Conservation (phyloP, 345 rosid species). For the Xanthoceras sorbifolium region DNA sequence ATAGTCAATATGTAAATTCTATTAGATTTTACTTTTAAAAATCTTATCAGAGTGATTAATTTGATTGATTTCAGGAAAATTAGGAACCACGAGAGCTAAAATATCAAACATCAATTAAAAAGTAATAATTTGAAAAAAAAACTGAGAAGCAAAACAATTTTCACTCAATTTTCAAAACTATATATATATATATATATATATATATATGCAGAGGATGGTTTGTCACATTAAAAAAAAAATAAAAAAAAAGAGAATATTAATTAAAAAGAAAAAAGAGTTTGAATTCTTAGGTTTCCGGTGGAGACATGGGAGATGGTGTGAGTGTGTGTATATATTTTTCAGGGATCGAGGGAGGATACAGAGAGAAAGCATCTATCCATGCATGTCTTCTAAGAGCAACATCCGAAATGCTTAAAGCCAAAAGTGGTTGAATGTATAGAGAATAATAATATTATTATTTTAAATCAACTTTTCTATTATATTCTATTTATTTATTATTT, state of each 20-base stretch:
- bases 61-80: too few relatives aligned
- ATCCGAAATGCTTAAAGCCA: slow-evolving; percentile 23
- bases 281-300: background rate
- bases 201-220: background rate
- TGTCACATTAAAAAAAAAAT: background rate
- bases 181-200: background rate
- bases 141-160: too few relatives aligned
- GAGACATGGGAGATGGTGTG: slow-evolving; percentile 8
- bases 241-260: background rate
- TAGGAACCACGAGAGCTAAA: too few relatives aligned
- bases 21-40: too few relatives aligned
- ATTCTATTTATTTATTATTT: background rate
- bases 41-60: too few relatives aligned
- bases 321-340: background rate
- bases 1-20: too few relatives aligned
- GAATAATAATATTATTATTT: too few relatives aligned
- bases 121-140: too few relatives aligned
- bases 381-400: background rate
- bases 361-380: slow-evolving; percentile 5
- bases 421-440: slow-evolving; percentile 11
- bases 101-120: too few relatives aligned
- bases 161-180: background rate
- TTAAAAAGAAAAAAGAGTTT: background rate
- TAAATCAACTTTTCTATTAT: background rate
- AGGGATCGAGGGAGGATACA: background rate